These are phyloP conservation scores for Oryza meridionalis DNA, from an alignment of 176 grass and related monocot genomes.

Conservation along the genomic window DNA sequence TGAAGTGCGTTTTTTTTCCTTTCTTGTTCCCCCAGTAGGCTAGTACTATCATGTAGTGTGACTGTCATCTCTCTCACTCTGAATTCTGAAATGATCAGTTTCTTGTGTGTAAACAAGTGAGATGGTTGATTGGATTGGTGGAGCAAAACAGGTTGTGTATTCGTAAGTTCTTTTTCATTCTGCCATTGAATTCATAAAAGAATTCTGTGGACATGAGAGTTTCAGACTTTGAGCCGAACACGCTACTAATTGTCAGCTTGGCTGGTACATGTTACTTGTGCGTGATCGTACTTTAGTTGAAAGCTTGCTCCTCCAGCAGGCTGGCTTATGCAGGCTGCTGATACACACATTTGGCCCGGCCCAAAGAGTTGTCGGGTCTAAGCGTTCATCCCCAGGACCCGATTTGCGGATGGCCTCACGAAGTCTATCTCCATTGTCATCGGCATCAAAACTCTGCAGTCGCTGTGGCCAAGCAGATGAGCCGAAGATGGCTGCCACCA, in stretches of 20 bases:
- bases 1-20: neutral
- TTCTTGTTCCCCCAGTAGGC: neutral
- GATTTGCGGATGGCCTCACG: constrained; percentile 41
- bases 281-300: neutral
- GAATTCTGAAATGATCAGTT: neutral
- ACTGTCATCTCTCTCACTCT: neutral
- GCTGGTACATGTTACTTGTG: no score
- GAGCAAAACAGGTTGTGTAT: no score
- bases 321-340: no score
- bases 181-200: no score
- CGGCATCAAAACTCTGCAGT: constrained; percentile 41
- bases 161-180: no score
- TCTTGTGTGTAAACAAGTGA: neutral
- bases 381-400: neutral
- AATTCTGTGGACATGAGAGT: neutral
- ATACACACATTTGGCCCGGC: neutral
- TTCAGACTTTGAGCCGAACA: neutral
- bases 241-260: no score
- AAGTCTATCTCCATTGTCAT: constrained; percentile 44
- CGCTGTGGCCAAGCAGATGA: constrained; percentile 36
- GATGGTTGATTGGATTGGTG: neutral
- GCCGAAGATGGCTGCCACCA: constrained; percentile 57
- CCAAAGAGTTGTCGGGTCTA: constrained; percentile 12
- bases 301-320: neutral
- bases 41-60: no score